These are phyloP conservation scores for Citrullus colocynthis DNA, from an alignment of 306 rosid genomes.

Conservation along the genomic window DNA sequence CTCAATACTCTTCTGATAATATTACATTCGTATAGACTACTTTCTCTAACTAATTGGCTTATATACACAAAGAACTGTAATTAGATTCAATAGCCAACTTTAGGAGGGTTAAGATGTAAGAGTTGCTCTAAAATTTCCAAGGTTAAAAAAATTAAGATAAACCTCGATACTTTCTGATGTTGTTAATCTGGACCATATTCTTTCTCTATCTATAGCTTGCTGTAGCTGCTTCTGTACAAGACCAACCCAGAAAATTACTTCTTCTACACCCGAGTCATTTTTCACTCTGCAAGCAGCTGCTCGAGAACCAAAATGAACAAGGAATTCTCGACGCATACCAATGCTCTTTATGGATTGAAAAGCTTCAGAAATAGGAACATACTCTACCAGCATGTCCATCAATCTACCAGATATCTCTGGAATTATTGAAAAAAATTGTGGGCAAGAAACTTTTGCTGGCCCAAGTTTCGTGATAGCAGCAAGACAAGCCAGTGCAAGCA, in stretches of 20 bases:
- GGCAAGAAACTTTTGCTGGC: slow-evolving; percentile 68
- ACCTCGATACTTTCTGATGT: slow-evolving; percentile 99
- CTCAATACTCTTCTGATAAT: slow-evolving; percentile 64
- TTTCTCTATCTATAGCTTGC: slow-evolving; percentile 83
- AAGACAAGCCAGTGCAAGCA: slow-evolving; percentile 76
- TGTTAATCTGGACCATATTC: slow-evolving; percentile 90
- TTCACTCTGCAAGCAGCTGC: slow-evolving; percentile 74
- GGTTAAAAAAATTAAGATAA: slow-evolving; percentile 14
- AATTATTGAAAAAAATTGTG: slow-evolving; percentile 71
- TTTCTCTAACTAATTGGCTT: slow-evolving; percentile 47
- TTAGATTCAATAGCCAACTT: neutral
- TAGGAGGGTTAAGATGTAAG: slow-evolving; percentile 14
- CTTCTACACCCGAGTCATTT: slow-evolving; percentile 68
- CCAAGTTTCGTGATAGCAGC: slow-evolving; percentile 82
- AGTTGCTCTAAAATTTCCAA: slow-evolving; percentile 10
- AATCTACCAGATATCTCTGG: slow-evolving; percentile 75
- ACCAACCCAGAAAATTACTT: slow-evolving; percentile 86
- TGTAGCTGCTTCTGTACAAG: slow-evolving; percentile 77
- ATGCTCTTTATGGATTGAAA: slow-evolving; percentile 62
- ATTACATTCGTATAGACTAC: slow-evolving; percentile 52
- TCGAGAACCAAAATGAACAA: slow-evolving; percentile 87
- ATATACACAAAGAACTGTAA: neutral
- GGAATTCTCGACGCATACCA: slow-evolving; percentile 75
- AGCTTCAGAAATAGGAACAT: slow-evolving; percentile 60
- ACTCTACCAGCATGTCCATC: slow-evolving; percentile 82